Conservation (phyloP, 2,329 filamentous ascomycete species). For the Cladosporium sp. region DNA sequence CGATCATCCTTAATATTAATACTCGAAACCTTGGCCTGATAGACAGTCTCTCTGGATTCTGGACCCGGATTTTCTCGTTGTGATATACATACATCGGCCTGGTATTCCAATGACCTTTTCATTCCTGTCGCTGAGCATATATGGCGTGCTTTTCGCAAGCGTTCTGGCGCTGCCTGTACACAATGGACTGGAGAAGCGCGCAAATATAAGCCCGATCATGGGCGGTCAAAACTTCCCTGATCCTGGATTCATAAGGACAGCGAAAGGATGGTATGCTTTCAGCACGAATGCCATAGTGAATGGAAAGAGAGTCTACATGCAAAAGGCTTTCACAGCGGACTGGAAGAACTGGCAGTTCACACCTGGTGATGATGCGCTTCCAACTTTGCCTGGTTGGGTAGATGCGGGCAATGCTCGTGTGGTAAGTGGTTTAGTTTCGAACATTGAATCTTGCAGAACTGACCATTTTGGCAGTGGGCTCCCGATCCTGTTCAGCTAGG, state of each 20-base stretch:
- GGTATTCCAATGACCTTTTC: neutral
- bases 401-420: conserved; percentile 46
- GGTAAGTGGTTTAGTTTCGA: conserved; percentile 31
- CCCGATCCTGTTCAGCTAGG: conserved; percentile 56
- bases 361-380: conserved; percentile 53
- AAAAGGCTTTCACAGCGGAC: conserved; percentile 52
- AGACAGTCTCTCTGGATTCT: neutral
- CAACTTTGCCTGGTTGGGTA: conserved; percentile 52
- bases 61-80: neutral
- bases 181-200: neutral
- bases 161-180: conserved; percentile 1
- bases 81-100: neutral
- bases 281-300: conserved; percentile 46
- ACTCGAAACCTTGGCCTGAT: neutral
- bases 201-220: conserved; percentile 22
- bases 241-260: conserved; percentile 51
- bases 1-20: neutral
- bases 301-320: conserved; percentile 45
- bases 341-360: conserved; percentile 51
- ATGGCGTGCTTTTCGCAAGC: neutral
- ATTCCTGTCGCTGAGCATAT: conserved; percentile 4
- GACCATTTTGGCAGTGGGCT: conserved; percentile 47
- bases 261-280: conserved; percentile 58
- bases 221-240: conserved; percentile 53
- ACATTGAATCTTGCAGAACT: neutral